Evolutionary conservation across 192 early-diverging fungal species (phyloP).

Genomic region (Podila epicladia): DNA sequence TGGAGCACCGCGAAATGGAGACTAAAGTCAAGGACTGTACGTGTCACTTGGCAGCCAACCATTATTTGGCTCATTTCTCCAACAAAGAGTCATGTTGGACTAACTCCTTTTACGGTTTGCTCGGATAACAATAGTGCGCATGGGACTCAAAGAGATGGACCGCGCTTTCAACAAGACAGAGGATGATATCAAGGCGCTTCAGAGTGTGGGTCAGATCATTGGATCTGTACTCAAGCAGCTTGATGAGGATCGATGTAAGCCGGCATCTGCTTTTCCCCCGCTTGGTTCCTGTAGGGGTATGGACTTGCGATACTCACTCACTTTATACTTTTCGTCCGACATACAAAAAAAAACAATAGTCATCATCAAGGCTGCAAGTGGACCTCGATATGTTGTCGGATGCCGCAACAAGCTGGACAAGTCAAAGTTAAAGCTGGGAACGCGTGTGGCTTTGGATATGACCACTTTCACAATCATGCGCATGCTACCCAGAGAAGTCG

Average conservation of each 20-base stretch:
- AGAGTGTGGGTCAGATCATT: constrained; percentile 99
- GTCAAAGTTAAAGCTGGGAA: constrained; percentile 94
- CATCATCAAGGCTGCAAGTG: constrained; percentile 97
- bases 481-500: constrained; percentile 96
- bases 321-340: neutral
- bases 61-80: constrained; percentile 7
- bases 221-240: constrained; percentile 98
- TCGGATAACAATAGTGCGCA: constrained; percentile 70
- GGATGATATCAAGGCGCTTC: constrained; percentile 97
- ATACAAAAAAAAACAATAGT: constrained; percentile 60
- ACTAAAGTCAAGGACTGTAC: constrained; percentile 94
- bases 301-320: no score
- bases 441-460: constrained; percentile 99
- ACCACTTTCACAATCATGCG: constrained; percentile 99
- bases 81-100: neutral
- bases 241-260: constrained; percentile 93
- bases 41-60: constrained; percentile 9
- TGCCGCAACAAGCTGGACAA: constrained; percentile 96
- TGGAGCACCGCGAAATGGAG: constrained; percentile 96
- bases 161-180: constrained; percentile 96
- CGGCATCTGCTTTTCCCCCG: no score
- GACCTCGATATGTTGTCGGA: constrained; percentile 98
- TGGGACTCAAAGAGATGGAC: constrained; percentile 87
- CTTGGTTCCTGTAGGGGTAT: no score
- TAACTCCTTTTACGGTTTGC: constrained; percentile 1